These are phyloP conservation scores for Leccinum subtestaceum DNA, from an alignment of 768 basidiomycete species.

Conservation along the genomic window DNA sequence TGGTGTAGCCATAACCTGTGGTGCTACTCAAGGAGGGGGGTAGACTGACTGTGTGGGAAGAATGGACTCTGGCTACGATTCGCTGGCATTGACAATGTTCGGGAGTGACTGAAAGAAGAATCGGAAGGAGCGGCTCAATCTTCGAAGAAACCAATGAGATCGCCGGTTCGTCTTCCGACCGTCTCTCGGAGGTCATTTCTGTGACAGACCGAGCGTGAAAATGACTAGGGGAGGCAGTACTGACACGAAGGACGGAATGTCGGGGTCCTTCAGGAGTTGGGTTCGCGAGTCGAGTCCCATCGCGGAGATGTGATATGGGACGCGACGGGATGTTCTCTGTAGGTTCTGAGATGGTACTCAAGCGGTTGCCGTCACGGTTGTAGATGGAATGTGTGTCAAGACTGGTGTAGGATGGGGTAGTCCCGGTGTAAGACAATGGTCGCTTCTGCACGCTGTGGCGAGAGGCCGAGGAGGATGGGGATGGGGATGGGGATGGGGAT, in stretches of 20 bases:
- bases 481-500: no score
- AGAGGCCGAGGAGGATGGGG: no score
- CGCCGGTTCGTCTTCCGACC: slow-evolving; percentile 54
- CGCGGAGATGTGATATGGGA: slow-evolving; percentile 47
- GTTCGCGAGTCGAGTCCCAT: slow-evolving; percentile 30
- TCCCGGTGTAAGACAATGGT: slow-evolving; percentile 29
- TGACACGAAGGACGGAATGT: slow-evolving; percentile 44
- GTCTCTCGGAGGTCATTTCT: slow-evolving; percentile 49
- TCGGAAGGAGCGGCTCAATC: slow-evolving; percentile 44
- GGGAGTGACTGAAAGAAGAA: slow-evolving; percentile 42
- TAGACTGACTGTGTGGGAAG: slow-evolving; percentile 36
- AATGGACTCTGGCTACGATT: slow-evolving; percentile 31
- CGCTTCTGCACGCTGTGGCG: no score
- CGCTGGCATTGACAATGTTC: slow-evolving; percentile 52
- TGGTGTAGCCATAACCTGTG: slow-evolving; percentile 35
- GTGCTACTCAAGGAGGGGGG: slow-evolving; percentile 38
- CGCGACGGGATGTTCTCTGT: slow-evolving; percentile 67
- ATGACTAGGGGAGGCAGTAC: slow-evolving; percentile 36
- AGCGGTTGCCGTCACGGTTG: slow-evolving; percentile 44
- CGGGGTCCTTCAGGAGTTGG: slow-evolving; percentile 45
- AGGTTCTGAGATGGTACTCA: slow-evolving; percentile 77
- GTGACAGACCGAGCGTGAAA: slow-evolving; percentile 56
- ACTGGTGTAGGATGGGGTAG: slow-evolving; percentile 34
- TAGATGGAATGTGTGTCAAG: slow-evolving; percentile 38
- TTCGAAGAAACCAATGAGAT: slow-evolving; percentile 76